Base-by-base conservation (phyloP, 352 stramenopile species). In the Globisporangium cystogenes region DNA sequence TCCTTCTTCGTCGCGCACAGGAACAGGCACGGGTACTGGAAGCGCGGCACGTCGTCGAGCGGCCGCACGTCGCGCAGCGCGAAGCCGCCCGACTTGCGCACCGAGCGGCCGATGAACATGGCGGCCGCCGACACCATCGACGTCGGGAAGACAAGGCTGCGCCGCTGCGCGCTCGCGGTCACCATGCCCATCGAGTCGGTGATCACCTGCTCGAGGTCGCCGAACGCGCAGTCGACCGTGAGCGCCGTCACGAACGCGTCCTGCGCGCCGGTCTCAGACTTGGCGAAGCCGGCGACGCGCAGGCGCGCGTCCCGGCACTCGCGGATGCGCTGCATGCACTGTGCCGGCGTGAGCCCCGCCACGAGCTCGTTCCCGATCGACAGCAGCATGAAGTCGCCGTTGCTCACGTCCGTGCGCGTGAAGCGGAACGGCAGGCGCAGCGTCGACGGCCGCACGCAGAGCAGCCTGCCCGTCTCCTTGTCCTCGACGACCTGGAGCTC, bases 141-240 rank as follows among this genome's bases (percentile, higher is more conserved):
- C 3, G 65, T 59, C 1, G 81, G 76, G 33, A 92, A 72, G n/a
- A 65, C 67, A n/a, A 92, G 52, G 55, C 72, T 68, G 11, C 81
- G 81, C 33, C 82, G 79, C 67, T 89, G 66, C 1, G 81, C 81
- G 24, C 81, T 92, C 51, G 76, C 74, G 41, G 65, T 74, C 49
- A 92, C 73, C 68, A 86, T 82, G 11, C 65, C 43, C 7, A 92
- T 59, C 76, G 87, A 86, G 69, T 92, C 81, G 49, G 67, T 67
- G 48, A 92, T 74, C 23, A 92, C 77, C 52, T 75, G 71, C 58
- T 88, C 72, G 74, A 92, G 82, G 47, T 92, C 81, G 44, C 76
- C 76, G 45, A 86, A 92, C 7, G 72, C 70, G 29, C 72, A 82
- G 57, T 92, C 81, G 7, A 83, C 51, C 7, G 64, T 70, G 18